phyloP scores from a whole-genome alignment of 1,284 basidiomycete species.

The Volvariella volvacea region DNA sequence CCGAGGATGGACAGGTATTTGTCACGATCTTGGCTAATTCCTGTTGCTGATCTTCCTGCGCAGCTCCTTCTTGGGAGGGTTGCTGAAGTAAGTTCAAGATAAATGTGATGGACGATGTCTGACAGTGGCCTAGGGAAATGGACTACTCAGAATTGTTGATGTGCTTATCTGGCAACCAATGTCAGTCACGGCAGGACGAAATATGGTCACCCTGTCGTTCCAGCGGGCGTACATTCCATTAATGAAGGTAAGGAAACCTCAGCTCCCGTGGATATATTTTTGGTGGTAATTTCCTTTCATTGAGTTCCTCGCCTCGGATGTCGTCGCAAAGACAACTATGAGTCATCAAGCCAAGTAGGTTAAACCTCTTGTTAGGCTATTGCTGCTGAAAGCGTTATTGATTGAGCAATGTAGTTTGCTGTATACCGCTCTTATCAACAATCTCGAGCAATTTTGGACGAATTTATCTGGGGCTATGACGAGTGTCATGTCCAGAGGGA shows the following conservation, averaged over 20 bases:
- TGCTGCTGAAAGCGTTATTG: background rate
- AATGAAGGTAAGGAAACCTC: slow-evolving; percentile 36
- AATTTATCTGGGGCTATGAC: slow-evolving; percentile 38
- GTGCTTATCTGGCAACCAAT: slow-evolving; percentile 44
- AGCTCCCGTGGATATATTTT: background rate
- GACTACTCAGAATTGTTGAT: slow-evolving; percentile 42
- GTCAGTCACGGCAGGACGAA: slow-evolving; percentile 26
- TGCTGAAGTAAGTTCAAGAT: slow-evolving; percentile 25
- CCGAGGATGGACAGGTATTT: slow-evolving; percentile 46
- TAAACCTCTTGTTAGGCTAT: slow-evolving; percentile 4
- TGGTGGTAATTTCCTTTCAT: slow-evolving; percentile 5
- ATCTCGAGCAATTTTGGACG: slow-evolving; percentile 37
- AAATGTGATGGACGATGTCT: background rate
- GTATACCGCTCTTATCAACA: slow-evolving; percentile 45
- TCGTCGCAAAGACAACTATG: slow-evolving; percentile 55
- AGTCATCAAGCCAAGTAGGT: slow-evolving; percentile 49
- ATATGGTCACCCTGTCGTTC: slow-evolving; percentile 42
- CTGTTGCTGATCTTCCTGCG: slow-evolving; percentile 7
- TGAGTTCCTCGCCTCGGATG: slow-evolving; percentile 63
- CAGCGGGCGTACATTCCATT: slow-evolving; percentile 53
- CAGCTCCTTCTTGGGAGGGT: slow-evolving; percentile 39
- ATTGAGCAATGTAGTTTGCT: slow-evolving; percentile 40
- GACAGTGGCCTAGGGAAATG: slow-evolving; percentile 34
- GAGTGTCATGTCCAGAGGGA: slow-evolving; percentile 26
- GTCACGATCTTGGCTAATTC: background rate